These are phyloP conservation scores for Closterium sp. DNA, from an alignment of 139 green algal species.

Conservation along the genomic window DNA sequence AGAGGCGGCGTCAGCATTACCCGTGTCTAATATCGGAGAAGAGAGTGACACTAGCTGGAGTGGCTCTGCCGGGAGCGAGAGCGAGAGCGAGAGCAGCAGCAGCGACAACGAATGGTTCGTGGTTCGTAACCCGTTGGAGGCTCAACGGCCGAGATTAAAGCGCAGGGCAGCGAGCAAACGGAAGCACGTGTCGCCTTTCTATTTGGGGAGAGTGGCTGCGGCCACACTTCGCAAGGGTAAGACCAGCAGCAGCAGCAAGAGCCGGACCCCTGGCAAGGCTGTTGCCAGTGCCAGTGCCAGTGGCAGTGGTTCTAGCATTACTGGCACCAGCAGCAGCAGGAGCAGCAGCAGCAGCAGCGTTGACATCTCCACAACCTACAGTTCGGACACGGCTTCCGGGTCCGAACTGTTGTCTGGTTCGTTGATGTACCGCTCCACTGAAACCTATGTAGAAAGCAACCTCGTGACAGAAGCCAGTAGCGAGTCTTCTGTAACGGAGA, in stretches of 20 bases:
- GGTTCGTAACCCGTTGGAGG: not conserved
- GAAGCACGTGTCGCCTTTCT: not conserved
- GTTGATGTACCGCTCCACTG: too few relatives aligned
- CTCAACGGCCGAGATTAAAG: not conserved
- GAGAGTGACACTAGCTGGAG: not conserved
- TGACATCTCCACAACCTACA: not conserved
- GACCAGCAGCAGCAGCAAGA: not conserved
- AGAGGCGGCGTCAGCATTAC: not conserved
- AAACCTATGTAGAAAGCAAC: too few relatives aligned
- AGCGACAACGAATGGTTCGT: not conserved
- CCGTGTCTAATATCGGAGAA: not conserved
- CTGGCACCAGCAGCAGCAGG: not conserved
- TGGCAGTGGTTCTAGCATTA: not conserved
- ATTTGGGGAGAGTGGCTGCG: not conserved
- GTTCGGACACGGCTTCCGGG: not conserved
- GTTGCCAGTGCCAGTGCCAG: not conserved
- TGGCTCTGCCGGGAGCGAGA: not conserved
- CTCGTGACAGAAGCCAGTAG: not conserved
- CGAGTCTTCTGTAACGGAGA: not conserved
- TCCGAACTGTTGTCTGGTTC: too few relatives aligned
- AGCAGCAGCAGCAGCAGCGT: not conserved
- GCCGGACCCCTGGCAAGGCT: not conserved
- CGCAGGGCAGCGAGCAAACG: not conserved
- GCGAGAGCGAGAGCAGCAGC: not conserved
- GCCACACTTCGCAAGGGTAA: not conserved